Base-by-base conservation (phyloP, 176 grass and related monocot species). In the Oryza glaberrima region DNA sequence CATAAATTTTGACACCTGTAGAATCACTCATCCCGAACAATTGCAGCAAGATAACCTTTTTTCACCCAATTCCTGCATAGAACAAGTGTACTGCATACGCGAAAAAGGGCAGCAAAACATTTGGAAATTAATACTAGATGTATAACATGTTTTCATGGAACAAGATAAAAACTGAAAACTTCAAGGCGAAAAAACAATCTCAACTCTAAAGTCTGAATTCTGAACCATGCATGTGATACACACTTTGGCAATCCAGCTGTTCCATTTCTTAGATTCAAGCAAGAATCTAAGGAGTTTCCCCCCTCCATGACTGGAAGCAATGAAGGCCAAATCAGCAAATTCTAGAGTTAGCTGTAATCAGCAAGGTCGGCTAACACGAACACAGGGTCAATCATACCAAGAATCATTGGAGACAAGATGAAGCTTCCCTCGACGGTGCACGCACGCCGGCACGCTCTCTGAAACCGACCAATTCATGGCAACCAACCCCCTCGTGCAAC, bases 401-500 rank as follows among this genome's bases (percentile, higher is more conserved):
- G 36, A 73, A 83, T 47, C 32, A 63, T 73, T 25, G 6, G n/a
- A 41, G 46, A 30, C 79, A 86, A 49, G 72, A 73, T 58, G 86
- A 88, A 80, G 76, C 82, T 83, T 81, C 78, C 45, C n/a, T 20
- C 60, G n/a, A 4, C 25, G 9, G 41, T 47, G 76, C 14, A 35
- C 17, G 66, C 41, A 20, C 38, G 49, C 75, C 36, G 36, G 5
- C 52, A 56, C 7, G 54, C 54, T 58, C 51, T 38, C 46, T 67
- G 36, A n/a, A 43, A 61, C 63, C 73, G 68, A 90, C 83, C 49
- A 69, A 14, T 78, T 48, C 84, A 56, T 46, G 84, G 30, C 84
- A 79, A 73, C 69, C 75, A 76, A 32, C 60, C 75, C 84, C 80
- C 84, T 90, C 80, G 84, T 90, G 89, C 89, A 90, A 75, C 63